A percentile compares a stretch with the other conserved stretches of the same genome.
Evolutionary conservation across 179 eudicot species (phyloP).

Genomic region (Patellifolia procumbens): DNA sequence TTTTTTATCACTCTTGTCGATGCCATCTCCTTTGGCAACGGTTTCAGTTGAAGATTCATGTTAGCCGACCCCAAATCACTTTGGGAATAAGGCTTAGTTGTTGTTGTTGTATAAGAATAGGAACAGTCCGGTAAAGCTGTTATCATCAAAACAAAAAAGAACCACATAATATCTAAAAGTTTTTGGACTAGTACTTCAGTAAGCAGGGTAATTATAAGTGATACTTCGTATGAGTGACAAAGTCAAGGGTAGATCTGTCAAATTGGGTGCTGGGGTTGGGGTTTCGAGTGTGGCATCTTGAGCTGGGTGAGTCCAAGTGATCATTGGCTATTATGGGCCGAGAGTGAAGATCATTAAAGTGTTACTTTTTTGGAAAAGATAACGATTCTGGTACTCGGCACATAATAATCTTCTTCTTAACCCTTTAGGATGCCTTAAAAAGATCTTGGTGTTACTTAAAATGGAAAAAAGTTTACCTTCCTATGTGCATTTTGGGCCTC

Average conservation of each 20-base stretch:
- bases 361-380: background rate
- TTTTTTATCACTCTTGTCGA: no score
- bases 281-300: no score
- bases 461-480: background rate
- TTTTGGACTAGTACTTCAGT: background rate
- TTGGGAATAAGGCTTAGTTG: no score
- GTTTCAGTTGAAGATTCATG: no score
- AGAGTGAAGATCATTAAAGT: background rate
- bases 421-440: background rate
- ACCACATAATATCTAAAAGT: no score
- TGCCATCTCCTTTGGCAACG: no score
- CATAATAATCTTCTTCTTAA: background rate
- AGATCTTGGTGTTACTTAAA: background rate
- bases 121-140: background rate
- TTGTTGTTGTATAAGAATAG: no score
- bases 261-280: no score
- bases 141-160: background rate
- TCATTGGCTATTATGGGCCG: no score
- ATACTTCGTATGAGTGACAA: conserved; percentile 10
- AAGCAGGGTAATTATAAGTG: no score
- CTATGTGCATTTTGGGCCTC: background rate
- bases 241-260: background rate
- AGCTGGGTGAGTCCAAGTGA: no score
- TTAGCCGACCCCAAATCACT: no score
- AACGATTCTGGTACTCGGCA: background rate